Conservation (phyloP, 2,329 filamentous ascomycete genomes). For the Hypomyces rosellus region DNA sequence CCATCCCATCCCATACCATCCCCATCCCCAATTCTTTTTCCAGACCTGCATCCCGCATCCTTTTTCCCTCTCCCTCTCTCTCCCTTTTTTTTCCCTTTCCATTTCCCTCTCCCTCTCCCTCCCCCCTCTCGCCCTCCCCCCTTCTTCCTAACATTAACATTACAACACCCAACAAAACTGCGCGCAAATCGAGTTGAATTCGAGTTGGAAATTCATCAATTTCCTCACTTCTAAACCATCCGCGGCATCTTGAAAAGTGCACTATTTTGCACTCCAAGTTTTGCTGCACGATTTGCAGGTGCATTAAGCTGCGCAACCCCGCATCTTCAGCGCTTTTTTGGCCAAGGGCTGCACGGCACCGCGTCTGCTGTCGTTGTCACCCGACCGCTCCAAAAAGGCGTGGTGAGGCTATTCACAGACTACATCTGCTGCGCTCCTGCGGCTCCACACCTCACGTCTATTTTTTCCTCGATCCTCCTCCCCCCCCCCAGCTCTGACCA, state of each 20-base stretch:
- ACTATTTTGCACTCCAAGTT: constrained; percentile 28
- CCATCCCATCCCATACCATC: constrained; percentile 11
- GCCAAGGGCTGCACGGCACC: constrained; percentile 5
- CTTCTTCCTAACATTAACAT: constrained; percentile 11
- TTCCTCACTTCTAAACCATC: constrained; percentile 26
- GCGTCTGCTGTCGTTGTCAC: constrained; percentile 14
- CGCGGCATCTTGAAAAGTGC: constrained; percentile 30
- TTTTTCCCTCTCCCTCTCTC: constrained; percentile 22
- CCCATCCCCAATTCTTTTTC: constrained; percentile 11
- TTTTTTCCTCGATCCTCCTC: constrained; percentile 4
- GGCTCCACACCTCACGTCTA: constrained; percentile 10
- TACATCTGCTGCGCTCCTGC: constrained; percentile 5
- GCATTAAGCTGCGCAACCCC: constrained; percentile 19
- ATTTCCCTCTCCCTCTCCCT: constrained; percentile 18
- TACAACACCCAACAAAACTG: constrained; percentile 21
- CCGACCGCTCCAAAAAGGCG: constrained; percentile 16
- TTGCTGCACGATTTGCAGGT: constrained; percentile 23
- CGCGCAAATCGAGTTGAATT: constrained; percentile 23
- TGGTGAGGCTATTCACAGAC: constrained; percentile 37
- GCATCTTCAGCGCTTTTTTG: constrained; percentile 18
- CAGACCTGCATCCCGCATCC: constrained; percentile 15
- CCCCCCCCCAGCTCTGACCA: constrained; percentile 13
- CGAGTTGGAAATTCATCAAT: constrained; percentile 33
- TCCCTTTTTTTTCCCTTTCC: constrained; percentile 17
- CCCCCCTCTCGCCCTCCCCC: constrained; percentile 23